Conservation (phyloP, 306 rosid species). For the Biancaea sappan region DNA sequence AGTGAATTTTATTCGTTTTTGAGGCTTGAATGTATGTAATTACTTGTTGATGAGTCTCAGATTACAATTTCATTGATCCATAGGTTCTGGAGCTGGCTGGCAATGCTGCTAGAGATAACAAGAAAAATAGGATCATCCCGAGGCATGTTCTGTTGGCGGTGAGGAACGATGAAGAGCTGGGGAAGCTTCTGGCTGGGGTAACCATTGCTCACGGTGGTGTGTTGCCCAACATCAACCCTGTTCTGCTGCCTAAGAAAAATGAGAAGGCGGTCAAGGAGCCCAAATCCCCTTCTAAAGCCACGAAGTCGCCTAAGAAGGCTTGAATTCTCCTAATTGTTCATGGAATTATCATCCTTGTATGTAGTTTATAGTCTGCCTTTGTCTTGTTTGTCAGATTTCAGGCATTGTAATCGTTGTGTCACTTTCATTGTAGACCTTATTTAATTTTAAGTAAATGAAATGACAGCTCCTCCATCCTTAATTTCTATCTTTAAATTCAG, state of each 20-base stretch:
- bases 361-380: too few species aligned
- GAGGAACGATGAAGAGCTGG: conserved; percentile 56
- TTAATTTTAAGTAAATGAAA: neutral
- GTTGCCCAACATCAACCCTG: too few species aligned
- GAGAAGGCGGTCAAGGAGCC: too few species aligned
- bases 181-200: conserved; percentile 57
- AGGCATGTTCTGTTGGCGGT: conserved; percentile 38
- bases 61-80: too few species aligned
- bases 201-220: conserved; percentile 34
- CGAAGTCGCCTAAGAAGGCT: neutral
- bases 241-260: too few species aligned
- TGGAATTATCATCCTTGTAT: too few species aligned
- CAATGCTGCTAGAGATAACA: conserved; percentile 58
- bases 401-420: neutral
- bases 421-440: neutral
- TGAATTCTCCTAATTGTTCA: too few species aligned
- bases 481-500: neutral
- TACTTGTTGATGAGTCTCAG: too few species aligned
- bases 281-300: too few species aligned
- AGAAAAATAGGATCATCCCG: conserved; percentile 30
- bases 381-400: too few species aligned
- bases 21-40: too few species aligned
- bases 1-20: too few species aligned
- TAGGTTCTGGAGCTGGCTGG: conserved; percentile 62
- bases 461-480: neutral